Evolutionary conservation across 768 basidiomycete genomes (phyloP), one percentile per base, ranked within the genome.

Genomic region (Asterophora lycoperdoides): DNA sequence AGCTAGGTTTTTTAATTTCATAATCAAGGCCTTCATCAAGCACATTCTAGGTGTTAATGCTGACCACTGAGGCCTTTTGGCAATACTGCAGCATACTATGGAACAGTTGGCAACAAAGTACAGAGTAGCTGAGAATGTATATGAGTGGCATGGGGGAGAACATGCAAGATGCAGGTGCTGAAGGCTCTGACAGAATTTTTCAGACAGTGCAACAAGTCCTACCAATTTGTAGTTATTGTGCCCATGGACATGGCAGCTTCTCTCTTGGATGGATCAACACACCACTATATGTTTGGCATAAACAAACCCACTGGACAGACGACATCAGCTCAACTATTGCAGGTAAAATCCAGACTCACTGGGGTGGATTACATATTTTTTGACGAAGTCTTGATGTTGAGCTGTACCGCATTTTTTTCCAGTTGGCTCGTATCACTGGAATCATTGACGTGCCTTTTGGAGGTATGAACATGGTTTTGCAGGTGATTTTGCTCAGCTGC

Each of bases 311-410:
- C 9, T 20, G 36, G 3, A 38, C n/a, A n/a, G n/a, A n/a, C n/a
- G n/a, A n/a, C n/a, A n/a, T n/a, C n/a, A n/a, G n/a, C n/a, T n/a
- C n/a, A 51, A 11, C 20, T 63, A 0, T 41, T 49, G 19, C 54
- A 62, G 40, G 46, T 60, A 0, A 49, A 49, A 9, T 44, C 53
- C 13, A 40, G 54, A 9, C 42, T 69, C 8, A 15, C 55, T 14
- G 58, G 64, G n/a, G 64, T 72, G 8, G 59, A 71, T 2, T 70
- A 70, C 51, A 55, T 74, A 1, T 71, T 75, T 41, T 48, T 74
- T 9, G 72, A 74, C 59, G 71, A 74, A 46, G 56, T 74, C 0
- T 74, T 71, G 1, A 75, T 75, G 74, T 36, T 74, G 1, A 53
- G 60, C 1, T 69, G 23, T 65, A 61, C 40, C 45, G 42, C 8